Percentiles rank a stretch among this genome's conserved stretches.
Conservation (phyloP, 208 protist genomes). For the Leishmania tropica region DNA sequence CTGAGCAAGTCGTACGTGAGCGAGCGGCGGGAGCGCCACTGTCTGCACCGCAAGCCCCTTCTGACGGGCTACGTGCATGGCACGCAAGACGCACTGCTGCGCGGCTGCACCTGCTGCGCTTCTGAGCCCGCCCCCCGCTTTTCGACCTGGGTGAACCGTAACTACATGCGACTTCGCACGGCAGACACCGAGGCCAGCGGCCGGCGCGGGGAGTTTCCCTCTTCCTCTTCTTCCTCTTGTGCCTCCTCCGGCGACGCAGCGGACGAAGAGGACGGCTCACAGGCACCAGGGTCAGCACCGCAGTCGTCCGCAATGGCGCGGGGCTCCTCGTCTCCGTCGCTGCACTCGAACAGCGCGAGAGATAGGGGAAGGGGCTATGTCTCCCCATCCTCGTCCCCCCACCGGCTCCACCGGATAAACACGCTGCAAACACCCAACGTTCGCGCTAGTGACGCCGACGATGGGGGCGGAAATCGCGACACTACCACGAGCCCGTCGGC, state of each 20-base stretch:
- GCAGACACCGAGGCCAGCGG: conserved; percentile 4
- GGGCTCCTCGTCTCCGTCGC: not conserved
- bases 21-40: conserved; percentile 29
- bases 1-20: conserved; percentile 30
- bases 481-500: not conserved
- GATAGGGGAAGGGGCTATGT: too few relatives aligned
- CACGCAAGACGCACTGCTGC: conserved; percentile 28
- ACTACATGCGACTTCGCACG: conserved; percentile 26
- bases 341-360: not conserved
- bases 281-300: not conserved
- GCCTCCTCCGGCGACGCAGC: not conserved
- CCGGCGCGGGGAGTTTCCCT: too few relatives aligned
- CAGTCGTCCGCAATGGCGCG: not conserved
- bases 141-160: conserved; percentile 31
- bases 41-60: conserved; percentile 26
- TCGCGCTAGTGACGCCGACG: not conserved
- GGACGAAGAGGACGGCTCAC: not conserved
- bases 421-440: not conserved
- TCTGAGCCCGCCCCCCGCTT: conserved; percentile 28
- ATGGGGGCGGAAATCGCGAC: not conserved
- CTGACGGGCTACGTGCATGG: conserved; percentile 32
- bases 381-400: not conserved
- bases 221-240: too few relatives aligned
- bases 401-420: not conserved
- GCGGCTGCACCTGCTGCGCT: conserved; percentile 28